A percentile compares a stretch with the other conserved stretches of the same genome.
Evolutionary conservation across 2,329 filamentous ascomycete species (phyloP).

Genomic region (Calonectria multiphialidica): DNA sequence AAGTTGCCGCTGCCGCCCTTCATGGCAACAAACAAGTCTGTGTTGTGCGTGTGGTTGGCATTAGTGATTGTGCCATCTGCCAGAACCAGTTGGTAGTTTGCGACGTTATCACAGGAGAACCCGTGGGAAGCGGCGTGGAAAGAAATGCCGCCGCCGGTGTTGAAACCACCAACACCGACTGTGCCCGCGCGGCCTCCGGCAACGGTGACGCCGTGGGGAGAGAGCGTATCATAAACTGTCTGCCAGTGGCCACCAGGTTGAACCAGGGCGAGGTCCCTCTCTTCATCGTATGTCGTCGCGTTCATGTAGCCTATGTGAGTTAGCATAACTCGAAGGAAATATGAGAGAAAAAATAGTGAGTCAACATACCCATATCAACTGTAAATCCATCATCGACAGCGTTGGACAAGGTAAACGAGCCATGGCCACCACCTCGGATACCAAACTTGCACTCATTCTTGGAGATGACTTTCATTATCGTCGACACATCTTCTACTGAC

Average conservation of each 20-base stretch:
- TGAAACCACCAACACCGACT: conserved; percentile 51
- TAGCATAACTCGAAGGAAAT: neutral
- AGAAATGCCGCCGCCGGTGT: conserved; percentile 52
- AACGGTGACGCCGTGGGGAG: conserved; percentile 46
- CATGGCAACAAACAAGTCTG: conserved; percentile 60
- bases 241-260: conserved; percentile 53
- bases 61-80: conserved; percentile 56
- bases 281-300: conserved; percentile 43
- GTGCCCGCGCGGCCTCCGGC: conserved; percentile 51
- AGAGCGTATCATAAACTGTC: conserved; percentile 51
- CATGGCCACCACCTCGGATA: conserved; percentile 54
- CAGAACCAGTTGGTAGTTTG: conserved; percentile 59
- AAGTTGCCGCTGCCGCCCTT: conserved; percentile 63
- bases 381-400: conserved; percentile 52
- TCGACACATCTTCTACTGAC: conserved; percentile 51
- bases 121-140: conserved; percentile 49
- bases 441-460: conserved; percentile 50
- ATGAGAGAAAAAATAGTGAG: neutral
- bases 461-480: conserved; percentile 48
- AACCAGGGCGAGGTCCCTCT: conserved; percentile 46
- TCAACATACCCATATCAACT: conserved; percentile 48
- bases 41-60: conserved; percentile 52
- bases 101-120: conserved; percentile 55
- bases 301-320: conserved; percentile 44
- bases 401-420: conserved; percentile 48